phyloP scores from a whole-genome alignment of 768 basidiomycete genomes.

The Aureoboletus auriporus region DNA sequence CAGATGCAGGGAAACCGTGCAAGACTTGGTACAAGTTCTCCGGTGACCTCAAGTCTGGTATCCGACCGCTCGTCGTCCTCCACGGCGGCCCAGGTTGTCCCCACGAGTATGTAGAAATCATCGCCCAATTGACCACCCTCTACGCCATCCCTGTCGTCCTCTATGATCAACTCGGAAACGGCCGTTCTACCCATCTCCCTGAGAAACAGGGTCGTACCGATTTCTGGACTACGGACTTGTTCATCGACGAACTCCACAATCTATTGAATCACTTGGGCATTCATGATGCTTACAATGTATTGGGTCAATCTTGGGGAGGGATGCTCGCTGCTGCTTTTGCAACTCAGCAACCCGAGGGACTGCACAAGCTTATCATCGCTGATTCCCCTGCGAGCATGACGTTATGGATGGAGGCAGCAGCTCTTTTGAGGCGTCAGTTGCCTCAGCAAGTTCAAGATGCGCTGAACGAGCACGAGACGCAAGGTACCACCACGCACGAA shows the following conservation, averaged over 20 bases:
- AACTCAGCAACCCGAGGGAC: constrained; percentile 38
- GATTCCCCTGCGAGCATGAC: constrained; percentile 42
- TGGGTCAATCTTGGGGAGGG: constrained; percentile 42
- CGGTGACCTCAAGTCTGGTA: constrained; percentile 37
- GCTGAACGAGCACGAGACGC: constrained; percentile 44
- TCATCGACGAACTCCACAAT: constrained; percentile 48
- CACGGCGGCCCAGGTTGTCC: constrained; percentile 53
- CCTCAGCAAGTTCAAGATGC: constrained; percentile 38
- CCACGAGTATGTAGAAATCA: constrained; percentile 38
- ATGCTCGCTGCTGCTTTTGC: constrained; percentile 42
- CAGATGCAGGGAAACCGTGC: constrained; percentile 29
- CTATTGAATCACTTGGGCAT: constrained; percentile 43
- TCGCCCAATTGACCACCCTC: constrained; percentile 35
- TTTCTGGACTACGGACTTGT: constrained; percentile 51
- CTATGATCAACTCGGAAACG: constrained; percentile 56
- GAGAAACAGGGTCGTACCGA: constrained; percentile 39
- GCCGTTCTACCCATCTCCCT: constrained; percentile 50
- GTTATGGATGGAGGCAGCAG: constrained; percentile 37
- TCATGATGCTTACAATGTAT: constrained; percentile 37
- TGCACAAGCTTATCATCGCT: constrained; percentile 44
- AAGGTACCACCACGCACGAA: constrained; percentile 36
- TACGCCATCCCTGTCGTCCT: constrained; percentile 45
- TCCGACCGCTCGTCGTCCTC: constrained; percentile 44
- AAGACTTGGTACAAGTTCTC: constrained; percentile 51
- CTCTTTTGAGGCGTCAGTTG: constrained; percentile 31